Evolutionary conservation across 257 asterid species (phyloP).

Genomic region (Solanum chiquidenum): DNA sequence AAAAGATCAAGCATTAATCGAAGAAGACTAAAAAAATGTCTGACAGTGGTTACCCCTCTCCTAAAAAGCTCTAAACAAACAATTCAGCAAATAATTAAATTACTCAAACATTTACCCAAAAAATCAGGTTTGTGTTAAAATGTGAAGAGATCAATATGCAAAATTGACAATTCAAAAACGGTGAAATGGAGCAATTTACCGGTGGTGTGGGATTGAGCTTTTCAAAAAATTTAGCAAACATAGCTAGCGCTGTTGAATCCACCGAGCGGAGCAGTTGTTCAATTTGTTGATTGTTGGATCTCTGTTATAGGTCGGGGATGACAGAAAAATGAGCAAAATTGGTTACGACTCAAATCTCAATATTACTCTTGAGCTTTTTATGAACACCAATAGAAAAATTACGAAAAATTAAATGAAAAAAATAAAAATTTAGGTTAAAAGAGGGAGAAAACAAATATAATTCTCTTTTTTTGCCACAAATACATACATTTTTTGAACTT

Average conservation of each 20-base stretch:
- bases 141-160: background rate
- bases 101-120: background rate
- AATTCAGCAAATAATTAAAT: background rate
- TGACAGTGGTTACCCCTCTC: background rate
- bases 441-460: background rate
- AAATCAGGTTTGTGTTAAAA: background rate
- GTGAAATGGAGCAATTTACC: slow-evolving; percentile 29
- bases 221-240: slow-evolving; percentile 50
- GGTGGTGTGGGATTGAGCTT: slow-evolving; percentile 27
- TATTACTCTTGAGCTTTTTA: too few species aligned
- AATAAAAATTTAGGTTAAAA: too few species aligned
- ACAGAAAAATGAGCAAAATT: background rate
- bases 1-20: background rate
- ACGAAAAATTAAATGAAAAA: background rate
- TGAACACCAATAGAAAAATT: background rate
- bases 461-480: background rate
- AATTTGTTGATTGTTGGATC: background rate
- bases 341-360: background rate
- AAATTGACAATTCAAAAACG: background rate
- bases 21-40: background rate
- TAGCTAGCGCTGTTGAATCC: background rate
- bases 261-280: background rate
- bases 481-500: background rate
- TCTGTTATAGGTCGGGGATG: background rate
- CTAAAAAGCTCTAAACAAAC: background rate